Evolutionary conservation across 257 asterid genomes (phyloP).

Genomic region (Jasminum sambac): DNA sequence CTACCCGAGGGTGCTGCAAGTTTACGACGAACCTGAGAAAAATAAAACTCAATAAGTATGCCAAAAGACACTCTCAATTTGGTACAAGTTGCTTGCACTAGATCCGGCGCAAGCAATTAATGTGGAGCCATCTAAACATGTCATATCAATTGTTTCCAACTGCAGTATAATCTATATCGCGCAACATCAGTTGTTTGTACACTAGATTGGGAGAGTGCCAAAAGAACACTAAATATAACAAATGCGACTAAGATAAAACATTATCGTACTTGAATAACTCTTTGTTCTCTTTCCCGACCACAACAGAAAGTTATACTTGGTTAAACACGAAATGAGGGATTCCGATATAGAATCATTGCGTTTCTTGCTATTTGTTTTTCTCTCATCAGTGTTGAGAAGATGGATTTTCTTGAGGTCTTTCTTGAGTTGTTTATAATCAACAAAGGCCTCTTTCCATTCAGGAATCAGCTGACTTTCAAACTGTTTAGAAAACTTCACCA

Average conservation of each 20-base stretch:
- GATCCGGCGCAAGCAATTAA: too few species aligned
- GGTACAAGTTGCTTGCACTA: too few species aligned
- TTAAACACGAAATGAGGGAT: slow-evolving; percentile 35
- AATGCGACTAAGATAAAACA: background rate
- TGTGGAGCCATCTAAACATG: too few species aligned
- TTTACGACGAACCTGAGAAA: slow-evolving; percentile 65
- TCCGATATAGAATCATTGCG: slow-evolving; percentile 24
- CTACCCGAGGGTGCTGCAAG: slow-evolving; percentile 40
- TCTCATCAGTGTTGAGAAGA: slow-evolving; percentile 29
- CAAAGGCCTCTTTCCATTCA: slow-evolving; percentile 97
- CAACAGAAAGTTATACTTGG: slow-evolving; percentile 36
- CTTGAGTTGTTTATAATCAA: slow-evolving; percentile 77
- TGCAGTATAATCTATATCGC: too few species aligned
- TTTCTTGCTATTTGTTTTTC: slow-evolving; percentile 20
- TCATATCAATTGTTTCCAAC: too few species aligned
- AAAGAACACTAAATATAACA: background rate
- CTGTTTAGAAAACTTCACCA: slow-evolving; percentile 91
- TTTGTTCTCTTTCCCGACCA: slow-evolving; percentile 42
- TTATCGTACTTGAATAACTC: slow-evolving; percentile 54
- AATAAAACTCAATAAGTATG: background rate
- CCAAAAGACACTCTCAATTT: too few species aligned
- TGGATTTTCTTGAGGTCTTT: slow-evolving; percentile 70
- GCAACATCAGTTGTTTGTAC: too few species aligned
- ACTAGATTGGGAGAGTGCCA: background rate
- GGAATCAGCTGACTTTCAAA: slow-evolving; percentile 85